phyloP scores from a whole-genome alignment of 2,329 filamentous ascomycete species.

The Calonectria naviculata region DNA sequence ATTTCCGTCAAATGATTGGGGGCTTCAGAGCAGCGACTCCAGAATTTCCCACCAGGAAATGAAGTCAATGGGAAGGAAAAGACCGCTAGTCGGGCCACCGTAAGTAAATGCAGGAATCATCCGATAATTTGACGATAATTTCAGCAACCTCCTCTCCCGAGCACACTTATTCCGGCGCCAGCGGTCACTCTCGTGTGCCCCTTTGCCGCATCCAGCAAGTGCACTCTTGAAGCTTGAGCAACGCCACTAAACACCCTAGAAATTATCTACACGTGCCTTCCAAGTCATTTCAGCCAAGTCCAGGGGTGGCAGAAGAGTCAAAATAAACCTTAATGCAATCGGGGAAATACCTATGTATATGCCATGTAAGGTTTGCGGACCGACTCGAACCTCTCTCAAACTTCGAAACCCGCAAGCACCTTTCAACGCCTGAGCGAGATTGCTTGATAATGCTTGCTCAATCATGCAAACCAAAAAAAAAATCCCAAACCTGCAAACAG shows the following conservation, averaged over 20 bases:
- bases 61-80: neutral
- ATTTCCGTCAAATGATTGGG: neutral
- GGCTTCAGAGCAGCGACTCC: neutral
- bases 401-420: neutral
- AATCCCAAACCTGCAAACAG: neutral
- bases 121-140: neutral
- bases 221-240: neutral
- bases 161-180: neutral
- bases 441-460: neutral
- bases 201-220: slow-evolving; percentile 2
- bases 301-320: neutral
- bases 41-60: neutral
- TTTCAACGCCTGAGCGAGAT: neutral
- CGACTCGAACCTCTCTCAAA: neutral
- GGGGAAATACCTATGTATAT: no score
- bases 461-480: neutral
- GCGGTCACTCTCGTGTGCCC: neutral
- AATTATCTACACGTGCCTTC: neutral
- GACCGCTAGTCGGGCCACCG: neutral
- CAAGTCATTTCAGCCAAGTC: neutral
- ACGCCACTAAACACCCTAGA: neutral
- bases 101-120: neutral
- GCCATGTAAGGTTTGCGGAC: neutral
- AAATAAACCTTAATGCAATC: neutral
- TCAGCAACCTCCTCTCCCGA: neutral